Evolutionary conservation across 1,139 yeast genomes (phyloP).

Genomic region (Saccharomycopsis crataegensis): DNA sequence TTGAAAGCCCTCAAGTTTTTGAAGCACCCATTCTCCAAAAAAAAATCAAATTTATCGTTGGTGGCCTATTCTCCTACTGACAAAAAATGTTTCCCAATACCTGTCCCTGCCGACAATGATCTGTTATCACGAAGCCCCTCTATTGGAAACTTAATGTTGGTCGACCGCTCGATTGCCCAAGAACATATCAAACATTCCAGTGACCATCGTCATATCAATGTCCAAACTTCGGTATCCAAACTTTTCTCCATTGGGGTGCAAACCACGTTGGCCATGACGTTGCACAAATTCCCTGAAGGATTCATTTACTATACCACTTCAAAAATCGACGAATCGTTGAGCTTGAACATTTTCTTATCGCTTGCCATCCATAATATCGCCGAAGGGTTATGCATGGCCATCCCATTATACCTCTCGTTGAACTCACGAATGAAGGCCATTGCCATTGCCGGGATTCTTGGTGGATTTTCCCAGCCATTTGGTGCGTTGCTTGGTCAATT

Average conservation of each 20-base stretch:
- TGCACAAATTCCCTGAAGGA: conserved; percentile 95
- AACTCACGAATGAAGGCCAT: conserved; percentile 59
- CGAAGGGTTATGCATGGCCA: conserved; percentile 94
- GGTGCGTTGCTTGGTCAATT: conserved; percentile 75
- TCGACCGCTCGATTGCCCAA: conserved; percentile 21
- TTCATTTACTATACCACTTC: conserved; percentile 79
- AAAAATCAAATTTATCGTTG: neutral
- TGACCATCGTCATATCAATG: conserved; percentile 67
- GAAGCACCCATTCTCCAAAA: conserved; percentile 17
- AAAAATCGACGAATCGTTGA: conserved; percentile 64
- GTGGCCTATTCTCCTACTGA: conserved; percentile 10
- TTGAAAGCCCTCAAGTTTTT: conserved; percentile 11
- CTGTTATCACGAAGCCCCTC: neutral
- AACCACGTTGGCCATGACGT: conserved; percentile 77
- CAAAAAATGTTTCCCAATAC: neutral
- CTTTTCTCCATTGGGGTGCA: conserved; percentile 81
- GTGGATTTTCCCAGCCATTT: conserved; percentile 80
- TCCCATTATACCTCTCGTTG: conserved; percentile 76
- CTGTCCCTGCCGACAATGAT: neutral
- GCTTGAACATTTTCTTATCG: conserved; percentile 75
- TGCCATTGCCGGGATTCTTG: conserved; percentile 56
- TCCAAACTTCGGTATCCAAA: conserved; percentile 63
- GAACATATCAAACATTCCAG: conserved; percentile 9
- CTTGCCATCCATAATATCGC: conserved; percentile 83
- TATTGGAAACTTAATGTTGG: conserved; percentile 13